Evolutionary conservation across 495 filamentous ascomycete species (phyloP).

Genomic region (Aspergillus bertholletiae): DNA sequence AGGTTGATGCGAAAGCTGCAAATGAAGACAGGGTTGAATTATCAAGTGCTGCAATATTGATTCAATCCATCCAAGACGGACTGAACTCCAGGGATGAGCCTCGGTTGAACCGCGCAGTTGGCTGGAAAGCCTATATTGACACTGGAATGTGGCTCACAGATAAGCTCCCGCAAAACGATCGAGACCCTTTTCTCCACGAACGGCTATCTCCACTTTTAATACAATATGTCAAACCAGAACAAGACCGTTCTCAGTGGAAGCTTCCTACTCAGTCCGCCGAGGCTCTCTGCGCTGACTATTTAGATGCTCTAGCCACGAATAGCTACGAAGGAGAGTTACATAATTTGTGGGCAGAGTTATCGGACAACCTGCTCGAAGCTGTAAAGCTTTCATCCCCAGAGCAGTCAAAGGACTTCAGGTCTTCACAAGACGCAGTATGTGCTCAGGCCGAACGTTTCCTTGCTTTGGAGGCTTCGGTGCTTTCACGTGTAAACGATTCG

Average conservation of each 20-base stretch:
- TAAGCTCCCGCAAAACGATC: slow-evolving; percentile 42
- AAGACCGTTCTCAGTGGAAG: slow-evolving; percentile 47
- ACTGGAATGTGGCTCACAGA: slow-evolving; percentile 47
- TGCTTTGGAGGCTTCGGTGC: slow-evolving; percentile 46
- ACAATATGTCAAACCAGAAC: slow-evolving; percentile 51
- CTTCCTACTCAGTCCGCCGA: slow-evolving; percentile 37
- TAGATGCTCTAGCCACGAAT: slow-evolving; percentile 25
- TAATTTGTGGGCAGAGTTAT: slow-evolving; percentile 52
- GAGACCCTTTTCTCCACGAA: slow-evolving; percentile 42
- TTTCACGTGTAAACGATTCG: slow-evolving; percentile 26
- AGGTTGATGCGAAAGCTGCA: slow-evolving; percentile 43
- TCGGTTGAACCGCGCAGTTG: slow-evolving; percentile 56
- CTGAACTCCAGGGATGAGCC: slow-evolving; percentile 72
- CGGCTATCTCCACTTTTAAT: slow-evolving; percentile 54
- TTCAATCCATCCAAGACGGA: slow-evolving; percentile 63
- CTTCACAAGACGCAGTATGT: slow-evolving; percentile 64
- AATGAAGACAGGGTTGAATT: slow-evolving; percentile 19
- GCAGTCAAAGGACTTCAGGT: slow-evolving; percentile 67
- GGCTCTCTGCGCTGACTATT: slow-evolving; percentile 36
- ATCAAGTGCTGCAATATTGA: slow-evolving; percentile 37
- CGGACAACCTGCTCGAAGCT: slow-evolving; percentile 52
- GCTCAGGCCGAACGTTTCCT: slow-evolving; percentile 62
- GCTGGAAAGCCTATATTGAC: slow-evolving; percentile 71
- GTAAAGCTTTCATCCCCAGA: slow-evolving; percentile 72
- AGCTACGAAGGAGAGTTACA: slow-evolving; percentile 31